These are phyloP conservation scores for Carex pumila DNA, from an alignment of 176 grass and related monocot genomes.

Conservation along the genomic window DNA sequence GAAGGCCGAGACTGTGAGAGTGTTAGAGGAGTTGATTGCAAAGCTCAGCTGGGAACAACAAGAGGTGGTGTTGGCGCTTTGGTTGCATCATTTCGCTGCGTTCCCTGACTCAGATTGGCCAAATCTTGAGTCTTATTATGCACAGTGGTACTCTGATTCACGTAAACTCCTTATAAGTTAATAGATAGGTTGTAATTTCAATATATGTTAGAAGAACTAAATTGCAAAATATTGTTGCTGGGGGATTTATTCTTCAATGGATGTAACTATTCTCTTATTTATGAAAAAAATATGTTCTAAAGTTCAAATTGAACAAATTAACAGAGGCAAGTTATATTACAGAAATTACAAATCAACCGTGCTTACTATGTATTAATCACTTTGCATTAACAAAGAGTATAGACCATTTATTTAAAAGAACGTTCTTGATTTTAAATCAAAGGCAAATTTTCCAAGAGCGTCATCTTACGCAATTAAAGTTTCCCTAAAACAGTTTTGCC, in stretches of 20 bases:
- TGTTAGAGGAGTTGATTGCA: conserved; percentile 56
- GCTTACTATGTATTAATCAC: not conserved
- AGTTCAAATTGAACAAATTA: not conserved
- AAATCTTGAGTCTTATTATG: conserved; percentile 67
- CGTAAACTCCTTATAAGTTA: conserved; percentile 36
- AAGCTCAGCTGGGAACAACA: conserved; percentile 69
- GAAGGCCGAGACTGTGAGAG: conserved; percentile 55
- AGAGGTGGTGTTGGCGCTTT: conserved; percentile 60
- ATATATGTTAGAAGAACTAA: not conserved
- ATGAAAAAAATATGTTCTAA: not conserved
- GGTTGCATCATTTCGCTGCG: conserved; percentile 65
- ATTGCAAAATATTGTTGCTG: not conserved
- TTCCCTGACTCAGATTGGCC: conserved; percentile 82
- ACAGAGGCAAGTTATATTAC: not conserved
- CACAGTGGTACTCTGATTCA: conserved; percentile 62
- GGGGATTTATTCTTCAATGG: not conserved
- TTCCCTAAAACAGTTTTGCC: not conserved
- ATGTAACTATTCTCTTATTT: not conserved
- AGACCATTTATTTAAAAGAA: not conserved
- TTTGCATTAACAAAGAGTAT: not conserved
- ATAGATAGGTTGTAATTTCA: not conserved
- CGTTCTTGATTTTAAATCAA: not conserved
- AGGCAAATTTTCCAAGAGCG: not conserved
- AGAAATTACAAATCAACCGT: not conserved
- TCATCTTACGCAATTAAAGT: not conserved